Base-by-base conservation (phyloP, 441 rosid species). In the Corymbia calophylla region DNA sequence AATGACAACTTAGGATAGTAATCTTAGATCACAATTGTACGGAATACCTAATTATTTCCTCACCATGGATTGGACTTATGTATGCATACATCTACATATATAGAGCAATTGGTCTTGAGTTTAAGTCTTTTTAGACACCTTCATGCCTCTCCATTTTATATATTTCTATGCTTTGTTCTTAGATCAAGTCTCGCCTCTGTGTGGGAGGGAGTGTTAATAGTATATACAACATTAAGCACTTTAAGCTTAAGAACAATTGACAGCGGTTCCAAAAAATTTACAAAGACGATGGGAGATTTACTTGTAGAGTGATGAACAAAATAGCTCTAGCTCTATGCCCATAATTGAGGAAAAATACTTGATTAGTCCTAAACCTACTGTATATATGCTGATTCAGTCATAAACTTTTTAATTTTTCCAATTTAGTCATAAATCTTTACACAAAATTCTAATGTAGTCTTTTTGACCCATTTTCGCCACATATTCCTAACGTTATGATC, bases 401-500 rank as follows among this genome's bases (percentile, higher is more conserved):
- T 62, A 62, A 62, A 6, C 0, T 12, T 62, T 62, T 62, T 1
- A 62, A 13, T 62, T 58, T 62, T 62, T 18, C 5, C 7, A 62
- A 62, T 29, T 62, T 29, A 62, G 35, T 29, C 9, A 0, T 62
- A 29, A 62, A 6, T 1, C 3, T 29, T 62, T 29, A 3, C 0
- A 1, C 9, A 2, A 62, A 29, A 62, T 62, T 62, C 15, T 31
- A 62, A 29, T 29, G 9, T 62, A 62, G 18, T 62, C 1, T 3
- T 62, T 62, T 62, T 4, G 15, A n/a, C 1, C 4, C 29, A 62
- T 62, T 62, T 62, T 62, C 5, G 5, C n/a, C 3, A 1, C 18
- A 14, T 62, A 62, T 62, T 1, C 0, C 2, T 0, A 4, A 62
- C 1, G 5, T 62, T 14, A 5, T 53, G 15, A 16, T 53, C 53